phyloP scores from a whole-genome alignment of 2,329 filamentous ascomycete species.

The Phaeosphaeriaceae sp. region DNA sequence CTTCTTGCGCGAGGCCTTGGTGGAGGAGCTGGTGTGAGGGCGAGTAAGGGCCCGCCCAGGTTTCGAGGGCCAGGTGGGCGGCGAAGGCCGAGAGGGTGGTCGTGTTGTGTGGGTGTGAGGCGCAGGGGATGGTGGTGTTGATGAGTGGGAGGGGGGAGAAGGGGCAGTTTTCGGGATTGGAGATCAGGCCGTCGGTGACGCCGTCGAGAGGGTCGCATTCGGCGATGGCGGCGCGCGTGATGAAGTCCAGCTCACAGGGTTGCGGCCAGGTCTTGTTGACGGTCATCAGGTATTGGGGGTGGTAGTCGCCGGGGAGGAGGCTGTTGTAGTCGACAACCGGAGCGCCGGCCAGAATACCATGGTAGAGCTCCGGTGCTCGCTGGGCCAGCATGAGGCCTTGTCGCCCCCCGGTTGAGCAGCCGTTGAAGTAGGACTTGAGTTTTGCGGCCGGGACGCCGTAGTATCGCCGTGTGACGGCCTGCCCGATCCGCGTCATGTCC shows the following conservation, averaged over 20 bases:
- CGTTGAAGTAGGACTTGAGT: slow-evolving; percentile 46
- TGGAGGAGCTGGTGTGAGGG: too few relatives aligned
- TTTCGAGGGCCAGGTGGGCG: too few relatives aligned
- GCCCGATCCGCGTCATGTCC: too few relatives aligned
- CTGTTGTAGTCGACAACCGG: slow-evolving; percentile 29
- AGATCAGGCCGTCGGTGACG: slow-evolving; percentile 28
- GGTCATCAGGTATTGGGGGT: slow-evolving; percentile 31
- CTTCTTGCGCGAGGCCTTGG: too few relatives aligned
- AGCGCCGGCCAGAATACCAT: slow-evolving; percentile 40
- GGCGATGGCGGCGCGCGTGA: slow-evolving; percentile 22
- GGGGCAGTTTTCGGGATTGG: slow-evolving; percentile 25
- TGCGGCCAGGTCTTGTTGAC: slow-evolving; percentile 11
- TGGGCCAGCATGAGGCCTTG: slow-evolving; percentile 42
- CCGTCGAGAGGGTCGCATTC: slow-evolving; percentile 35
- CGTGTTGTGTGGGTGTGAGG: too few relatives aligned
- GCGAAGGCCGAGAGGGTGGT: too few relatives aligned
- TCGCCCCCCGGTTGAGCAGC: slow-evolving; percentile 44
- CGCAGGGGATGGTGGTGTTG: too few relatives aligned
- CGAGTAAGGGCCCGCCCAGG: too few relatives aligned
- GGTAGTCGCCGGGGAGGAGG: slow-evolving; percentile 15
- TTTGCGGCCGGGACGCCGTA: too few relatives aligned
- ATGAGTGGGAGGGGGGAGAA: slow-evolving; percentile 31
- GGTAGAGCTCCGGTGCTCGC: slow-evolving; percentile 35
- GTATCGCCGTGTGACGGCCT: too few relatives aligned
- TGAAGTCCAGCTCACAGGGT: slow-evolving; percentile 32